phyloP scores from a whole-genome alignment of 106 monocot genomes.

The Cymbidium sinense region DNA sequence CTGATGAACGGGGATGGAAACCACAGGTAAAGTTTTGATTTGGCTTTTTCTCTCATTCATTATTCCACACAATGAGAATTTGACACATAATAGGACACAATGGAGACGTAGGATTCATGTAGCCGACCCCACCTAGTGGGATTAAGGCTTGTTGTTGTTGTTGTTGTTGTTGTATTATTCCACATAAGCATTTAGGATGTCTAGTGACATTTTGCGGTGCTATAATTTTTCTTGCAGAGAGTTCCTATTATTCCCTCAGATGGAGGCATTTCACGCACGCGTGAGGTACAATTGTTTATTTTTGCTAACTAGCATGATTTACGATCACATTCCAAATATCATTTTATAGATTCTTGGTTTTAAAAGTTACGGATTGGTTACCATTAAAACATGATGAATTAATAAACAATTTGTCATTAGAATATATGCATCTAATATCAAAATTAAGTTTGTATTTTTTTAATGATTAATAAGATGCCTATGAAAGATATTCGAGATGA shows the following conservation, averaged over 20 bases:
- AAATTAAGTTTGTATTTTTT: not conserved
- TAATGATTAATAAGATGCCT: not conserved
- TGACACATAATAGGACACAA: no score
- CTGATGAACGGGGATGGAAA: slow-evolving; percentile 98
- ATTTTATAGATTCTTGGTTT: not conserved
- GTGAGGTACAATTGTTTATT: not conserved
- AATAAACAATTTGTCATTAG: not conserved
- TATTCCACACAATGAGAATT: no score
- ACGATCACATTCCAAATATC: not conserved
- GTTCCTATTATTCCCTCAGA: slow-evolving; percentile 4
- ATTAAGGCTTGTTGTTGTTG: no score
- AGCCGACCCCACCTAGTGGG: no score
- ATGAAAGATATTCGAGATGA: not conserved
- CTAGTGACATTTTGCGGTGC: not conserved
- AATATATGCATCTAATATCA: not conserved
- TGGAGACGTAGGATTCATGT: no score
- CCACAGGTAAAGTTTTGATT: slow-evolving; percentile 53
- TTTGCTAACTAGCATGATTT: not conserved
- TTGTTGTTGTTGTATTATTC: not conserved
- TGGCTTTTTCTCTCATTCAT: no score
- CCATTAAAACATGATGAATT: not conserved
- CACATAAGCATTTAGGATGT: not conserved
- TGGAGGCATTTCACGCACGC: slow-evolving; percentile 7
- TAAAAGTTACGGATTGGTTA: not conserved
- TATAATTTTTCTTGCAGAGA: slow-evolving; percentile 1